These are phyloP conservation scores for Alternaria triticina DNA, from an alignment of 2,329 filamentous ascomycete genomes.

Conservation along the genomic window DNA sequence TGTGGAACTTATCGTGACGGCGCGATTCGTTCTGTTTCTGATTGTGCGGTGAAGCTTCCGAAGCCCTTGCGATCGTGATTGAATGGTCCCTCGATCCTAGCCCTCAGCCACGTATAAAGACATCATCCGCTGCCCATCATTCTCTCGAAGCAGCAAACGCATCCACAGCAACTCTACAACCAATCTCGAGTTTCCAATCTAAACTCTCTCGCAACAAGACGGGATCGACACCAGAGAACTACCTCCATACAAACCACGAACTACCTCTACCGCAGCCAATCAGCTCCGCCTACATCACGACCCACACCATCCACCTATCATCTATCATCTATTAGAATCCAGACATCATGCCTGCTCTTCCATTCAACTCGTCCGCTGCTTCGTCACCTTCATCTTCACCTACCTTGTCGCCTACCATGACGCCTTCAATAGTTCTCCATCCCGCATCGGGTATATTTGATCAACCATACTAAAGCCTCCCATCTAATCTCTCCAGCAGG, in stretches of 20 bases:
- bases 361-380: constrained; percentile 39
- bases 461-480: constrained; percentile 44
- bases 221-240: constrained; percentile 43
- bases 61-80: constrained; percentile 23
- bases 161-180: constrained; percentile 30
- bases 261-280: constrained; percentile 19
- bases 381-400: constrained; percentile 46
- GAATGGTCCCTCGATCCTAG: constrained; percentile 17
- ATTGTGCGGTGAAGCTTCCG: constrained; percentile 39
- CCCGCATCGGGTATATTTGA: constrained; percentile 50
- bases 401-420: constrained; percentile 29
- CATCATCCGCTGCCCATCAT: constrained; percentile 28
- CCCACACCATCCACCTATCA: background rate
- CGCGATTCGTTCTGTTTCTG: constrained; percentile 36
- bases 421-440: constrained; percentile 49
- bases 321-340: constrained; percentile 10
- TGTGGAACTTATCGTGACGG: constrained; percentile 34
- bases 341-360: constrained; percentile 47
- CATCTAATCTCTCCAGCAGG: constrained; percentile 45
- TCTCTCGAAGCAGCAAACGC: constrained; percentile 32
- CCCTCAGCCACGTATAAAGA: constrained; percentile 35
- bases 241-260: constrained; percentile 35
- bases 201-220: constrained; percentile 22
- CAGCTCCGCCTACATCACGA: constrained; percentile 9
- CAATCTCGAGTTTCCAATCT: constrained; percentile 26